Evolutionary conservation across 768 basidiomycete genomes (phyloP).

Genomic region (Paxillus rubicundulus): DNA sequence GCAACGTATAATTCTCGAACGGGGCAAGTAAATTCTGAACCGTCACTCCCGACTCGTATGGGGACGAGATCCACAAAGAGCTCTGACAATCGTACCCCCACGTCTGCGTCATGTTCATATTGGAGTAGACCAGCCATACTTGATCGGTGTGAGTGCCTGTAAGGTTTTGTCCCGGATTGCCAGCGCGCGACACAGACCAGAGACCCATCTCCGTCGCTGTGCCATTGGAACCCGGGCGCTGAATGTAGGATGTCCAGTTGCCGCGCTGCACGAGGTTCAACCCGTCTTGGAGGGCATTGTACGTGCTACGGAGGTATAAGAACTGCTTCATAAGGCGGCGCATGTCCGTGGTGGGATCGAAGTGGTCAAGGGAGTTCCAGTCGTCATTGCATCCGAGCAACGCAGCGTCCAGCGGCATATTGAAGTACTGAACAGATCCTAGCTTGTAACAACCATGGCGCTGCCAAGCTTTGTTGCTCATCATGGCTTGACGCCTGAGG

Average conservation of each 20-base stretch:
- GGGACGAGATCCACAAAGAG: slow-evolving; percentile 73
- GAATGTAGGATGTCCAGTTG: slow-evolving; percentile 79
- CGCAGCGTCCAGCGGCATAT: slow-evolving; percentile 80
- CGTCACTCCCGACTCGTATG: slow-evolving; percentile 56
- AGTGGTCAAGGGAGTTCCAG: slow-evolving; percentile 93
- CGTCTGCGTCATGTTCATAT: slow-evolving; percentile 72
- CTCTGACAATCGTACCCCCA: slow-evolving; percentile 62
- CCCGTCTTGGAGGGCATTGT: slow-evolving; percentile 80
- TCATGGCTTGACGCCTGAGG: slow-evolving; percentile 87
- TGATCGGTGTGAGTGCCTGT: slow-evolving; percentile 59
- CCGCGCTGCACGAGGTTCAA: slow-evolving; percentile 80
- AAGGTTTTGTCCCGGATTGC: slow-evolving; percentile 59
- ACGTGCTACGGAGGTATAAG: slow-evolving; percentile 63
- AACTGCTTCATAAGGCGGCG: slow-evolving; percentile 75
- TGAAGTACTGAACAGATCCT: slow-evolving; percentile 91
- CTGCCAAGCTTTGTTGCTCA: slow-evolving; percentile 81
- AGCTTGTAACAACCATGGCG: slow-evolving; percentile 90
- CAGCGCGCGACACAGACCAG: slow-evolving; percentile 76
- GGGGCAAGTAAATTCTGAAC: slow-evolving; percentile 81
- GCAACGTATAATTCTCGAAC: slow-evolving; percentile 73
- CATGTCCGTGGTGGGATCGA: slow-evolving; percentile 82
- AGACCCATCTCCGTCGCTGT: slow-evolving; percentile 85
- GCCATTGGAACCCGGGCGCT: slow-evolving; percentile 81
- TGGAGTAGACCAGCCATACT: slow-evolving; percentile 84
- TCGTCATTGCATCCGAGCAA: slow-evolving; percentile 83